Evolutionary conservation across 495 filamentous ascomycete species (phyloP).

Genomic region (Penicillium argentinense): DNA sequence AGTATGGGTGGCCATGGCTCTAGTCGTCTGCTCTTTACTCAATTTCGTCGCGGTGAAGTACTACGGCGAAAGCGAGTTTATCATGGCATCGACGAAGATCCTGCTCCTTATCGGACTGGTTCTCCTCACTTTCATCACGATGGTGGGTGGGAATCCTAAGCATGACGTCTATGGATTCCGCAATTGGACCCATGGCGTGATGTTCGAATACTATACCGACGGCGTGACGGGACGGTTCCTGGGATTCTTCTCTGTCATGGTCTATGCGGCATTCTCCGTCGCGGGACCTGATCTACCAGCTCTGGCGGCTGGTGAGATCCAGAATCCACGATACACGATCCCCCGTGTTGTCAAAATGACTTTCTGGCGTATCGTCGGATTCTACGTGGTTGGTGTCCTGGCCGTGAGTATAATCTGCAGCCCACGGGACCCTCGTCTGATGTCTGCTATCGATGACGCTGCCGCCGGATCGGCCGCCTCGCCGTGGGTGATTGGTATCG

Average conservation of each 20-base stretch:
- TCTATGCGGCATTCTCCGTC: constrained; percentile 49
- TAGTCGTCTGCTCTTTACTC: constrained; percentile 60
- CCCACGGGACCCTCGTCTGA: constrained; percentile 50
- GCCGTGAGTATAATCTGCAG: constrained; percentile 53
- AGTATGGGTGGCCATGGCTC: constrained; percentile 72
- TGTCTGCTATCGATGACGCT: constrained; percentile 47
- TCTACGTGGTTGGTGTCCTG: constrained; percentile 63
- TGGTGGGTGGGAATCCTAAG: constrained; percentile 63
- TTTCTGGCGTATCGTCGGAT: constrained; percentile 81
- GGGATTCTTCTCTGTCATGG: constrained; percentile 42
- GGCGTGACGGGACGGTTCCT: constrained; percentile 40
- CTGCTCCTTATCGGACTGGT: constrained; percentile 69
- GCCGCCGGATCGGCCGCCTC: constrained; percentile 46
- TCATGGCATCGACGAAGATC: constrained; percentile 73
- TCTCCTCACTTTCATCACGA: constrained; percentile 66
- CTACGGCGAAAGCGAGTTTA: constrained; percentile 75
- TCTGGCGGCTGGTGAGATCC: constrained; percentile 79
- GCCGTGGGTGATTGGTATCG: constrained; percentile 58
- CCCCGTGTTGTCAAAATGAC: constrained; percentile 77
- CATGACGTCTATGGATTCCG: constrained; percentile 67
- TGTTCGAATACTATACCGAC: constrained; percentile 33
- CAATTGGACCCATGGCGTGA: constrained; percentile 56
- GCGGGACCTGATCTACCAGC: constrained; percentile 67
- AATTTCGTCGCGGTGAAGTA: constrained; percentile 69
- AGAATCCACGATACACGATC: constrained; percentile 71